Conservation (phyloP, 2,329 filamentous ascomycete genomes). For the Fonsecaea nubica region DNA sequence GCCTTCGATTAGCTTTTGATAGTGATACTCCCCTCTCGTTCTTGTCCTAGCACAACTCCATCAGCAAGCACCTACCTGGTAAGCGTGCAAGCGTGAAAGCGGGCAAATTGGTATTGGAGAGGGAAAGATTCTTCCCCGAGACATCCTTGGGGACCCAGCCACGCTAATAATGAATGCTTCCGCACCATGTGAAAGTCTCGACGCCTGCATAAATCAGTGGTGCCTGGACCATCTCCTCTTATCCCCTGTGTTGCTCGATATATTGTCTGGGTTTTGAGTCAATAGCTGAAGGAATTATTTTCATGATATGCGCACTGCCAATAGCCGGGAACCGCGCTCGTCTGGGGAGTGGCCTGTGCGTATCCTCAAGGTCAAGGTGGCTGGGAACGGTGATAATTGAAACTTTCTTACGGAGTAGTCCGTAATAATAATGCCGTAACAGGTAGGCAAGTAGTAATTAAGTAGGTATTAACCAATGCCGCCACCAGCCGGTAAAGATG, state of each 20-base stretch:
- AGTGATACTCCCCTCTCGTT: neutral
- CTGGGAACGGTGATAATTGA: neutral
- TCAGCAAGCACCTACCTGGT: neutral
- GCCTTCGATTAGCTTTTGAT: neutral
- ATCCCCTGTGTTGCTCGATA: neutral
- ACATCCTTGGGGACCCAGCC: neutral
- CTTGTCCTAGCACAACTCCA: neutral
- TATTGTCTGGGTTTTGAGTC: neutral
- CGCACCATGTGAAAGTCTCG: neutral
- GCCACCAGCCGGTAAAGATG: neutral
- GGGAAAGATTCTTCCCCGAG: neutral
- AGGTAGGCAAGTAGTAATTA: neutral
- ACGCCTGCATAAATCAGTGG: neutral
- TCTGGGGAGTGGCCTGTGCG: neutral
- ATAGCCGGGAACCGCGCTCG: neutral
- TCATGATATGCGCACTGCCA: neutral
- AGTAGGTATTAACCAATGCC: too few species aligned
- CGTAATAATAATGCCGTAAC: neutral
- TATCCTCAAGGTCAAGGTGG: neutral
- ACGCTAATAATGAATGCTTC: neutral
- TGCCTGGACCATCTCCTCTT: neutral
- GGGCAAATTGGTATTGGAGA: constrained; percentile 2
- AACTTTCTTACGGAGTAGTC: constrained; percentile 3
- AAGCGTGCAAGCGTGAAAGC: neutral
- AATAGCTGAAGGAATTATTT: neutral